Base-by-base conservation (phyloP, 768 basidiomycete species). In the Mycena epipterygia region DNA sequence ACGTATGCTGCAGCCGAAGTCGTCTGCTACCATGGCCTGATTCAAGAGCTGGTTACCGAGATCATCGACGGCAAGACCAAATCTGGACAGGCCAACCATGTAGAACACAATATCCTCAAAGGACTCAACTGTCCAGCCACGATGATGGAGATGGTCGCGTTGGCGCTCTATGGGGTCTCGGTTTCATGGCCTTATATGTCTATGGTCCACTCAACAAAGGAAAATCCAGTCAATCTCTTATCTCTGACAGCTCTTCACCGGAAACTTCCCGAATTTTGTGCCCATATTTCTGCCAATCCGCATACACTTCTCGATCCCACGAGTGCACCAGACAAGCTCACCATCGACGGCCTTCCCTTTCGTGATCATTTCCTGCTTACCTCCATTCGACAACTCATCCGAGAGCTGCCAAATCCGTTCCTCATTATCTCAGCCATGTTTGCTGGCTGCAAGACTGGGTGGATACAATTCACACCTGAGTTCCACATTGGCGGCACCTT, bases 31-130 rank as follows among this genome's bases (percentile, higher is more conserved):
- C n/a, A n/a, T n/a, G n/a, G n/a, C n/a, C n/a, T n/a, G 25, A 74
- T 67, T 42, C 25, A 63, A n/a, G 51, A 73, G 17, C 73, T 76
- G 39, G 67, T 77, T 19, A 21, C 17, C 21, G 66, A 71, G 33
- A 44, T 74, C 6, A 39, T 74, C 23, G 30, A 57, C 19, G 42
- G 70, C 37, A 72, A 71, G 56, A 76, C 76, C 41, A 71, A 72
- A n/a, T 67, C 58, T 25, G 60, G 59, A 1, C 55, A 60, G 13
- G 51, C 68, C 58, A 79, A 71, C 48, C 64, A 78, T 63, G 68
- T 78, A 23, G 77, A 80, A 62, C 17, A 53, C 27, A 78, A 77
- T 64, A 46, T 77, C 48, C 62, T 0, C 6, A 52, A n/a, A n/a
- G n/a, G n/a, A n/a, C n/a, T n/a, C n/a, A n/a, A n/a, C n/a, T n/a